These are phyloP conservation scores for Yamadazyma paraphyllophila DNA, from an alignment of 805 yeast species.

Conservation along the genomic window DNA sequence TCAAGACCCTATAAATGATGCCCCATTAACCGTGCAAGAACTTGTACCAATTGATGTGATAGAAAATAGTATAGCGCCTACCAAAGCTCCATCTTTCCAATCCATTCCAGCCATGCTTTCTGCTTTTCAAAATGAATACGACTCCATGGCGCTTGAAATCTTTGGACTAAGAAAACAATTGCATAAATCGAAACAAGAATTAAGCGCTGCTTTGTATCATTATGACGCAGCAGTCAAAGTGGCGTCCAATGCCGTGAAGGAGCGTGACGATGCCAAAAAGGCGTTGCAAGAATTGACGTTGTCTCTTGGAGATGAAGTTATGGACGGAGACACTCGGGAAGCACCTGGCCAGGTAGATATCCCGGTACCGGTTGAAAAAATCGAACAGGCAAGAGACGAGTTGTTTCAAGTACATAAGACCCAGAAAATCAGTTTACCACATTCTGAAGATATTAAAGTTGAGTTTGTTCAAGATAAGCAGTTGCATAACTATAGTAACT, in stretches of 20 bases:
- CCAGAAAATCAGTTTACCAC: slow-evolving; percentile 20
- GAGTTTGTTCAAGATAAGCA: background rate
- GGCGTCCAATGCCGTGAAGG: slow-evolving; percentile 70
- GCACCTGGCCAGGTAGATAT: slow-evolving; percentile 5
- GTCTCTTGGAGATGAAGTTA: slow-evolving; percentile 5
- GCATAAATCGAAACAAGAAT: slow-evolving; percentile 61
- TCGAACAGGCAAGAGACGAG: slow-evolving; percentile 27
- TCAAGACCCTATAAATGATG: slow-evolving; percentile 73
- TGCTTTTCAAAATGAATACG: slow-evolving; percentile 86
- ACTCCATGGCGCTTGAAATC: slow-evolving; percentile 76
- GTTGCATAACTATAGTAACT: background rate
- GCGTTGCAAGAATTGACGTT: slow-evolving; percentile 54
- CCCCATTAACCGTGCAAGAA: slow-evolving; percentile 57
- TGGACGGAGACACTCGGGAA: slow-evolving; percentile 4
- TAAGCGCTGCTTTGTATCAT: slow-evolving; percentile 74
- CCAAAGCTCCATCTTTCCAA: slow-evolving; percentile 48
- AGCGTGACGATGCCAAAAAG: slow-evolving; percentile 68
- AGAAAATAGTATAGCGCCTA: slow-evolving; percentile 26
- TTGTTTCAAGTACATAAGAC: slow-evolving; percentile 38
- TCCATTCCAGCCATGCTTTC: slow-evolving; percentile 79
- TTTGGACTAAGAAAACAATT: slow-evolving; percentile 75
- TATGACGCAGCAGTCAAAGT: slow-evolving; percentile 91
- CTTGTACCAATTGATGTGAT: slow-evolving; percentile 41
- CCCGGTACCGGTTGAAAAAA: slow-evolving; percentile 20
- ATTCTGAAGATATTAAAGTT: background rate